Evolutionary conservation across 2,329 filamentous ascomycete species (phyloP), one percentile per base, ranked within the genome.

Genomic region (Scleromitrula shiraiana): DNA sequence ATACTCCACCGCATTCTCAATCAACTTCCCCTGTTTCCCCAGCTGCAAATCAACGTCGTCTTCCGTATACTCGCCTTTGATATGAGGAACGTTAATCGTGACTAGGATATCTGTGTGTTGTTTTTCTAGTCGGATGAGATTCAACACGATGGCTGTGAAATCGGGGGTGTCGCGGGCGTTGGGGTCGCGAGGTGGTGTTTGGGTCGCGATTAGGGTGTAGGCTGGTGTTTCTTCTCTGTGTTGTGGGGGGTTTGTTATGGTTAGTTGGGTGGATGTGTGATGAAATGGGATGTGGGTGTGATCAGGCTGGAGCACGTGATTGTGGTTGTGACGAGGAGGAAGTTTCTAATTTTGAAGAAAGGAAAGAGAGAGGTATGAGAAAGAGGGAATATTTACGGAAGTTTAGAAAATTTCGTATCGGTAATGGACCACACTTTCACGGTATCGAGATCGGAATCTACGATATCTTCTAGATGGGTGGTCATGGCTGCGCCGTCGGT

Each of bases 81-180:
- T 83, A 62, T 93, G 84, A 23, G 90, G 91, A 40, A 95, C 85
- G 67, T 95, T 96, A 62, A 95, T 79, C 33, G 86, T 86, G 53
- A 95, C 80, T 39, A 95, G 70, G 32, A 97, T 70, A 66, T 97
- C 91, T 1, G 90, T 91, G 49, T 72, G 73, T 62, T 89, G 75
- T 59, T 78, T 75, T 66, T 83, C 83, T 39, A 97, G 73, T 14
- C 91, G 76, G 49, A 96, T 69, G 33, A 96, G 72, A 14, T 88
- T 79, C 55, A 95, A 73, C 56, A 90, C 78, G 51, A 93, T 82
- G 35, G 79, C 85, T 7, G 86, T 87, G 65, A 85, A 85, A 38
- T 72, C 70, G 0, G 69, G 67, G 53, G 50, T 24, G 35, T 65
- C 62, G 45, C 64, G 63, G 44, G 63, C 60, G 6, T 56, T 57